These are phyloP conservation scores for Sarocladiaceae sp. DNA, from an alignment of 2,329 filamentous ascomycete species.

Conservation along the genomic window DNA sequence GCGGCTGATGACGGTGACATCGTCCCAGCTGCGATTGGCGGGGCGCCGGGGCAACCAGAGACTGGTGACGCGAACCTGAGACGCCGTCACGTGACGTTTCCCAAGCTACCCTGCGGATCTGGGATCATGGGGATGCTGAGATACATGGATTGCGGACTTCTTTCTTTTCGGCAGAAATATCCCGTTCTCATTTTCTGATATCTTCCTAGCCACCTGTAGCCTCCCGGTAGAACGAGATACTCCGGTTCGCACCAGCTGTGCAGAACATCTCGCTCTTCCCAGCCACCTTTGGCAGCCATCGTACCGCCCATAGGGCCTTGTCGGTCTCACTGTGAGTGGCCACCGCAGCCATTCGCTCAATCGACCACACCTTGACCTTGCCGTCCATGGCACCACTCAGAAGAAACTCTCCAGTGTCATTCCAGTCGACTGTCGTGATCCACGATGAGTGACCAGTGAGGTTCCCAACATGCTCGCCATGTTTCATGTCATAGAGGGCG, in stretches of 20 bases:
- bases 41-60: constrained; percentile 43
- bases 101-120: constrained; percentile 1
- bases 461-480: constrained; percentile 88
- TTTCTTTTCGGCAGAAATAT: not conserved
- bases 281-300: constrained; percentile 68
- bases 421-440: constrained; percentile 92
- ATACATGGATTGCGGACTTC: not conserved
- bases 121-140: not conserved
- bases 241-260: constrained; percentile 69
- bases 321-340: constrained; percentile 91
- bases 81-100: constrained; percentile 40
- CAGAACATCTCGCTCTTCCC: constrained; percentile 66
- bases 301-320: constrained; percentile 74
- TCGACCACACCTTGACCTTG: constrained; percentile 92
- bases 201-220: constrained; percentile 57
- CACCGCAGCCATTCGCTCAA: constrained; percentile 77
- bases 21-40: constrained; percentile 3
- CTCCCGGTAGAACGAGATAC: constrained; percentile 77
- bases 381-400: constrained; percentile 86
- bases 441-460: constrained; percentile 74
- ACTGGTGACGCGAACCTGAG: constrained; percentile 25
- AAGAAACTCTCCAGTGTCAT: constrained; percentile 83
- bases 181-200: not conserved
- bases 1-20: constrained; percentile 7
- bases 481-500: constrained; percentile 83